These are phyloP conservation scores for Septoria linicola DNA, from an alignment of 2,329 filamentous ascomycete genomes.

Conservation along the genomic window DNA sequence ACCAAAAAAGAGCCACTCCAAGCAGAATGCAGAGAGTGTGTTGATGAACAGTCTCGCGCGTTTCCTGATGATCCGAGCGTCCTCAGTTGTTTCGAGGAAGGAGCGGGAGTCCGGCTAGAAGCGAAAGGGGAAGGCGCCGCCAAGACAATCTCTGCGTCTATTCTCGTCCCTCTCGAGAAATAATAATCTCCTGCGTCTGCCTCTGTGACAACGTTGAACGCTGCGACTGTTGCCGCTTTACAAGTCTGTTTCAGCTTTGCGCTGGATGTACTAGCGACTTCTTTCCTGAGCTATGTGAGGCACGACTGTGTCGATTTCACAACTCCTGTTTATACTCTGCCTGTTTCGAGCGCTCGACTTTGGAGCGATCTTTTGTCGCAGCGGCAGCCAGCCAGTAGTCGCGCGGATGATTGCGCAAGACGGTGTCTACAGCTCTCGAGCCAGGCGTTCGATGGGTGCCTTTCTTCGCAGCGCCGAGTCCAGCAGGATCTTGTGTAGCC, in stretches of 20 bases:
- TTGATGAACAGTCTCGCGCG: conserved; percentile 18
- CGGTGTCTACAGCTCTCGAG: too few species aligned
- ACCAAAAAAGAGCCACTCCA: conserved; percentile 8
- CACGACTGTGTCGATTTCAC: too few species aligned
- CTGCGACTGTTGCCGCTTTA: not conserved
- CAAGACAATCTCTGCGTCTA: conserved; percentile 8
- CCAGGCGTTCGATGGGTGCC: too few species aligned
- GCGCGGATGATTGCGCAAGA: not conserved
- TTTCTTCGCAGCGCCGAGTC: too few species aligned
- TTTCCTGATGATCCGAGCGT: conserved; percentile 13
- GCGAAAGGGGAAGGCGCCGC: not conserved
- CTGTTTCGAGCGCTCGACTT: conserved; percentile 1
- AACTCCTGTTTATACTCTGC: not conserved
- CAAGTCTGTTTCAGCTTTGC: conserved; percentile 11
- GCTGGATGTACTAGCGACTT: not conserved
- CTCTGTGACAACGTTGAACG: not conserved
- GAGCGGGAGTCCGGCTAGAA: not conserved
- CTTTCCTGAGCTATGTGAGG: not conserved
- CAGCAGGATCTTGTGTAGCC: too few species aligned
- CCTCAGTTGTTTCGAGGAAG: conserved; percentile 5
- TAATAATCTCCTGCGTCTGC: too few species aligned
- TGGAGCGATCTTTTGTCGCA: not conserved
- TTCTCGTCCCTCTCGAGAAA: not conserved
- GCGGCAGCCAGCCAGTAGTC: not conserved
- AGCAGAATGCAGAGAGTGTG: conserved; percentile 11